Base-by-base conservation (phyloP, 1,284 basidiomycete genomes). In the Pseudozyma thailandica region DNA sequence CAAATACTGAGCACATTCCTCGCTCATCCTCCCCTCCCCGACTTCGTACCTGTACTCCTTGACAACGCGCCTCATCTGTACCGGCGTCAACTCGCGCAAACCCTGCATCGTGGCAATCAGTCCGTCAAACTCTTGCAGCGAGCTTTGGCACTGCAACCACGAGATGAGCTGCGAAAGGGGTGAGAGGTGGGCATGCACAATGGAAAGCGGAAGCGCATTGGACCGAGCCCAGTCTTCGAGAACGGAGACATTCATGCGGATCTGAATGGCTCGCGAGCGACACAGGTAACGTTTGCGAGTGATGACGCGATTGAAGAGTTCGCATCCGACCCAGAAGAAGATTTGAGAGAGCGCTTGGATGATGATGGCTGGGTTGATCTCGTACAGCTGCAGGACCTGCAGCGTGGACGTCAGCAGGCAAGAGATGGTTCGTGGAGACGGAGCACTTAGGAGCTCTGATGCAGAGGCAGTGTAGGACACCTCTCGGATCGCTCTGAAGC, bases 201-300 rank as follows among this genome's bases (percentile, higher is more conserved):
- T 88, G 48, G 90, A 90, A 6, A 87, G 85, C 1, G 95, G 94
- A 41, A 98, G 86, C 21, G 88, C 89, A 85, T 90, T 90, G 57
- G 87, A 86, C 15, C 90, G 88, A 26, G 93, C 88, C 95, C 96
- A 98, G 74, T 97, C 93, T 81, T 98, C 94, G 20, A 98, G 84
- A 4, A 87, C 88, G 16, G 89, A 88, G 37, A 97, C 84, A 83
- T 97, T 98, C 87, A 94, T 89, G 49, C 89, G 88, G 68, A 98
- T 92, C 82, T 97, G 94, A 59, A 92, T 86, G 1, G 96, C 94
- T 75, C 91, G 89, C 62, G 86, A 92, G 86, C 95, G 88, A 84
- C 95, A 98, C 0, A 98, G 85, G 81, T 93, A 95, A 81, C 94
- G 95, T 84, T 93, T 94, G 45, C 94, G 90, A 82, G 98, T 98